phyloP scores from a whole-genome alignment of 345 rosid species.

The Salix viminalis region DNA sequence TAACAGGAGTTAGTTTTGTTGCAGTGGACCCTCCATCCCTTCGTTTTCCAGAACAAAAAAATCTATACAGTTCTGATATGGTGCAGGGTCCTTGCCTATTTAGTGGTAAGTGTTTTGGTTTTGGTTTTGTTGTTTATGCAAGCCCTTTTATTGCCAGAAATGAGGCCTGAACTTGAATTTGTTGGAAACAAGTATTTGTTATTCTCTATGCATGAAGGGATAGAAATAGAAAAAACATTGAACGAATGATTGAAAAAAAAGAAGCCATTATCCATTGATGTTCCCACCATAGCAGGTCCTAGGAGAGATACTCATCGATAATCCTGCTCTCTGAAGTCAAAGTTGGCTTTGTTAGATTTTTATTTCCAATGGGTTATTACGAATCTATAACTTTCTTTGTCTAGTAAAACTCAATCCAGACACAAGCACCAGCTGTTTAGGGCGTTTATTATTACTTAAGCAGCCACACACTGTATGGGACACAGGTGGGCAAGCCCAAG shows the following conservation, averaged over 20 bases:
- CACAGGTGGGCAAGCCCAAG: no score
- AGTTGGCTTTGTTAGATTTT: no score
- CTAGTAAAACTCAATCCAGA: no score
- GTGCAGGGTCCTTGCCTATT: slow-evolving; percentile 26
- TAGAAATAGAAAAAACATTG: neutral
- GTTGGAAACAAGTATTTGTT: neutral
- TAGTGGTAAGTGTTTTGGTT: slow-evolving; percentile 11
- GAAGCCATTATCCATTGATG: no score
- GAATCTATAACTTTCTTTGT: neutral
- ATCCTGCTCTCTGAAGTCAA: no score
- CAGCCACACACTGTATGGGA: no score
- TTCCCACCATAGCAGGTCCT: no score
- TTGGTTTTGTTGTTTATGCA: neutral
- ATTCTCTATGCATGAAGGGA: neutral
- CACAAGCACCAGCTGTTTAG: no score
- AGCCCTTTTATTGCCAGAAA: no score
- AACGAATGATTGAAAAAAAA: no score
- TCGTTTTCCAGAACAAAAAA: slow-evolving; percentile 22
- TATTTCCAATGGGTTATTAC: neutral
- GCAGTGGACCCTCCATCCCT: slow-evolving; percentile 27
- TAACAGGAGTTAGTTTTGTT: neutral
- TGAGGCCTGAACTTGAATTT: neutral
- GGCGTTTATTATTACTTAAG: no score
- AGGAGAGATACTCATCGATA: no score
- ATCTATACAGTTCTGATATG: slow-evolving; percentile 23